Evolutionary conservation across 1,139 yeast genomes (phyloP).

Genomic region (Cylindricascospora bacillispora): DNA sequence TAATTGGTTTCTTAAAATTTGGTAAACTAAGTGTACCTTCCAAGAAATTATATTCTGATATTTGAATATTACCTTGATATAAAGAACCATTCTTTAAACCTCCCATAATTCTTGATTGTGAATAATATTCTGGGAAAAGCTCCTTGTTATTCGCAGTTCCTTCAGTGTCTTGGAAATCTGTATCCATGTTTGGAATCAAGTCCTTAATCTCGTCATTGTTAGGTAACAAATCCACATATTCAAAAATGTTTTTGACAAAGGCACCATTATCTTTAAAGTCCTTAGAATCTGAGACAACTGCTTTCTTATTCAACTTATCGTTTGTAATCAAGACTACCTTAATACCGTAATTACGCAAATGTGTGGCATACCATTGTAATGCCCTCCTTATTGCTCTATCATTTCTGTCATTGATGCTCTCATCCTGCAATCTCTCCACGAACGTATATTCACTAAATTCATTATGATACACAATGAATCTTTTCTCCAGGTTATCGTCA

Average conservation of each 20-base stretch:
- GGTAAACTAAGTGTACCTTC: constrained; percentile 75
- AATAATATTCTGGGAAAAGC: constrained; percentile 64
- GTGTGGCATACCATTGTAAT: constrained; percentile 59
- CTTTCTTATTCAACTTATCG: constrained; percentile 53
- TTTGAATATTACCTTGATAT: constrained; percentile 71
- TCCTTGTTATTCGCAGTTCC: constrained; percentile 7
- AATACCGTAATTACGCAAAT: constrained; percentile 39
- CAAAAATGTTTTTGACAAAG: constrained; percentile 27
- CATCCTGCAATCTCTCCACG: constrained; percentile 48
- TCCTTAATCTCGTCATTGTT: constrained; percentile 72
- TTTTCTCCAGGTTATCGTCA: constrained; percentile 57
- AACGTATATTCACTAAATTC: constrained; percentile 72
- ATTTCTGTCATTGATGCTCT: constrained; percentile 78
- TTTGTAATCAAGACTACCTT: constrained; percentile 60
- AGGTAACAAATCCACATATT: constrained; percentile 61
- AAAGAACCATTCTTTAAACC: constrained; percentile 81
- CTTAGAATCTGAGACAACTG: constrained; percentile 36
- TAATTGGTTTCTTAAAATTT: constrained; percentile 69
- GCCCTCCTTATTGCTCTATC: constrained; percentile 80
- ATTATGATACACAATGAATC: constrained; percentile 87
- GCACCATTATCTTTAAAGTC: constrained; percentile 35
- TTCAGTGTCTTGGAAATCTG: constrained; percentile 14
- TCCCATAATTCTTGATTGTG: constrained; percentile 75
- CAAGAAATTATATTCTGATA: constrained; percentile 75
- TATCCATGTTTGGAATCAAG: constrained; percentile 51